Base-by-base conservation (phyloP, 192 early-diverging fungal species). In the Endogone sp. region DNA sequence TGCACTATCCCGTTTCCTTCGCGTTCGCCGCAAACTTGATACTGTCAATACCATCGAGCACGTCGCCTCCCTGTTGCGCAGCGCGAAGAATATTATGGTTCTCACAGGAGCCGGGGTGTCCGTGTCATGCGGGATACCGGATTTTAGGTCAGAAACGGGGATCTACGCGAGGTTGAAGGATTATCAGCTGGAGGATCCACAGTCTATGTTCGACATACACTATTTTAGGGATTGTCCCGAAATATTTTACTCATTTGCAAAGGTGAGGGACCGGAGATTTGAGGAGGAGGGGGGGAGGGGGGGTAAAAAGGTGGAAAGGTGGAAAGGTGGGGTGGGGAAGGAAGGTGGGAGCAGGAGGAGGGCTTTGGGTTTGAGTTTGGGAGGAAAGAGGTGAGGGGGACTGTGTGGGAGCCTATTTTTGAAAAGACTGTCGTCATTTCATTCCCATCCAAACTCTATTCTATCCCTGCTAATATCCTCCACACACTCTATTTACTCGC, bases 181-280 rank as follows among this genome's bases (percentile, higher is more conserved):
- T 74, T 97, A 93, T 77, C 86, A 95, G 3, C 72, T 99, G 56
- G 89, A 94, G 26, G 95, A 96, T 69, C 96, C 96, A 25, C 93
- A 95, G 80, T 88, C 93, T 62, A 93, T 95, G 93, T 98, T 98
- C 81, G 95, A 98, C 64, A 89, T 98, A 22, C 83, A 93, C n/a
- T 96, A 90, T 68, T 98, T 98, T 74, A 72, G 84, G 29, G 84
- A 88, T 29, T 82, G 85, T 49, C 97, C 97, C 4, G 85, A 97
- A 63, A 90, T 93, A 9, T 99, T 99, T 75, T 99, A 97, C 70
- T 94, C 97, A 2, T 99, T 99, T 82, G 94, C 95, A 2, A 84
- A 86, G 76, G 81, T 84, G 55, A 24, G 54, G 55, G 31, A 29
- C 26, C 27, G 8, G 67, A 60, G 20, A 11, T 32, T 20, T 44